phyloP scores from a whole-genome alignment of 306 rosid genomes.

The Prunus fruticosa region DNA sequence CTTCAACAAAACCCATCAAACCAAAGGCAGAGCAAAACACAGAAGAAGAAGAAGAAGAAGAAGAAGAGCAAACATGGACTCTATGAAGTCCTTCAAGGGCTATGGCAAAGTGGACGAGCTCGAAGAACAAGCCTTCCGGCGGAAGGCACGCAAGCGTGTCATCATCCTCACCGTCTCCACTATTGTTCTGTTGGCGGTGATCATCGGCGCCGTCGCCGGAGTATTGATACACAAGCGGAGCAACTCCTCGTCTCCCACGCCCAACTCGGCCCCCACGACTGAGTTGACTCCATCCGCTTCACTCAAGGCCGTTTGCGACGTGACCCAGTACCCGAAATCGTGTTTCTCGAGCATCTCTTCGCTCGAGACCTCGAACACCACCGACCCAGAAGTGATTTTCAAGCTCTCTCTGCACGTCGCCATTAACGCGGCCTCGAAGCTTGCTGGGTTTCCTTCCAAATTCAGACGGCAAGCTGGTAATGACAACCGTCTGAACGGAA shows the following conservation, averaged over 20 bases:
- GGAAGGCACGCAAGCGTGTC: constrained; percentile 60
- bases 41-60: background rate
- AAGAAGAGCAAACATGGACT: constrained; percentile 40
- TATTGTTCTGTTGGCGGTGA: constrained; percentile 34
- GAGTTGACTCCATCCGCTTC: constrained; percentile 62
- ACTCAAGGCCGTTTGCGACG: constrained; percentile 58
- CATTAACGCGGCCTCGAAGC: constrained; percentile 48
- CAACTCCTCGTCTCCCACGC: constrained; percentile 33
- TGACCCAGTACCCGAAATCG: constrained; percentile 71
- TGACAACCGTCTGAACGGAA: constrained; percentile 17
- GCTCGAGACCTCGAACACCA: constrained; percentile 48
- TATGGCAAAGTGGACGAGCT: constrained; percentile 77
- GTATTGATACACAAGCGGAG: constrained; percentile 46
- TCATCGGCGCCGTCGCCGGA: constrained; percentile 55
- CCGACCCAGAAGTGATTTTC: constrained; percentile 64
- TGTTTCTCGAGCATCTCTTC: constrained; percentile 63
- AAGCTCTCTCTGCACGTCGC: constrained; percentile 78
- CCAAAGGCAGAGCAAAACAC: background rate
- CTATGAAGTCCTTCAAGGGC: constrained; percentile 76
- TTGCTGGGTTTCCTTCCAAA: constrained; percentile 20
- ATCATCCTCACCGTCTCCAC: constrained; percentile 42
- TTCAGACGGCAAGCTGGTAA: constrained; percentile 16
- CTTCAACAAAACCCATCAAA: background rate
- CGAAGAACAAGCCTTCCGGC: constrained; percentile 56
- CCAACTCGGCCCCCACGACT: constrained; percentile 27